Evolutionary conservation across 805 yeast genomes (phyloP).

Genomic region (Cyberlindnera meyerae): DNA sequence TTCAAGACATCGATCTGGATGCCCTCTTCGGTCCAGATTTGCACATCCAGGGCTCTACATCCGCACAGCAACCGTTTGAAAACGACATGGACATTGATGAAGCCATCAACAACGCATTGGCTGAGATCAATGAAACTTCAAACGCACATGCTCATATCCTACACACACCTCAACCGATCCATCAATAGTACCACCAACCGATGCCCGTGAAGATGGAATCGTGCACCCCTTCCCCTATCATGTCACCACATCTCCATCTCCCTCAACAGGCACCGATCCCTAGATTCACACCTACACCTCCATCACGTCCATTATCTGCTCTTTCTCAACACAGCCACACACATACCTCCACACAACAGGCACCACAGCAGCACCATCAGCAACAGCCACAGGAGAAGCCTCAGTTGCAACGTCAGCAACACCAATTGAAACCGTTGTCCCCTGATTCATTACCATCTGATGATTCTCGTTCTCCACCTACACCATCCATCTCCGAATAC

Average conservation of each 20-base stretch:
- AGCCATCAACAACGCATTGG: no score
- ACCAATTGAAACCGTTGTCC: constrained; percentile 23
- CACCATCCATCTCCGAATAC: constrained; percentile 4
- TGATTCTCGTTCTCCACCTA: constrained; percentile 21
- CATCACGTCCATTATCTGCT: no score
- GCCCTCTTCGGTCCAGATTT: constrained; percentile 7
- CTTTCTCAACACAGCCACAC: no score
- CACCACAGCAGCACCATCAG: constrained; percentile 1
- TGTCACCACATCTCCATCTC: no score
- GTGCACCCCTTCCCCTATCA: no score
- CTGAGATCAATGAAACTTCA: no score
- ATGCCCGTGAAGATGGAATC: no score
- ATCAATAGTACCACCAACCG: neutral
- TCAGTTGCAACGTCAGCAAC: neutral
- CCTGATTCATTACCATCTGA: constrained; percentile 34
- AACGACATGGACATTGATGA: no score
- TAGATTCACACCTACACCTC: no score
- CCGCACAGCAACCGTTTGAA: no score
- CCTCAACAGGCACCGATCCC: no score
- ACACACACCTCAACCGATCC: neutral
- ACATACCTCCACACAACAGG: neutral
- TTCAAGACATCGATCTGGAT: constrained; percentile 12
- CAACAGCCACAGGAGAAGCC: neutral
- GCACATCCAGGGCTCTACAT: neutral
- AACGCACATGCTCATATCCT: no score